phyloP scores from a whole-genome alignment of 352 stramenopile genomes.

The Pythium biforme region DNA sequence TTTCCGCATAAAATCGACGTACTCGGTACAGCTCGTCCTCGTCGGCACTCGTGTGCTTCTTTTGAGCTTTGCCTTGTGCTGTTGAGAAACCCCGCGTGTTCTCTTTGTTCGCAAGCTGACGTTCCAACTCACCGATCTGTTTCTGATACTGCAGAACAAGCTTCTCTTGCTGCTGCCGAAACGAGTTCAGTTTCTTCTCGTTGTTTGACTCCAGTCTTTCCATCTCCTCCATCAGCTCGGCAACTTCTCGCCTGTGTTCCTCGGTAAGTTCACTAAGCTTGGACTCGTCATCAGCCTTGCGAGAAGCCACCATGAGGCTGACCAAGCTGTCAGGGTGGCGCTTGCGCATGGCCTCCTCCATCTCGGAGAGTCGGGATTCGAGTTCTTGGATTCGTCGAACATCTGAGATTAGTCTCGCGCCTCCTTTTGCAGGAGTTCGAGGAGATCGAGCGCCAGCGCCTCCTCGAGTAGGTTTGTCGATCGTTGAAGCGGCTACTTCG shows the following conservation, averaged over 20 bases:
- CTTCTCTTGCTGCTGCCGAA: conserved; percentile 81
- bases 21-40: conserved; percentile 50
- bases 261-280: conserved; percentile 38
- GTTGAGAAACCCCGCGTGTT: conserved; percentile 3
- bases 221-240: conserved; percentile 44
- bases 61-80: background rate
- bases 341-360: conserved; percentile 74
- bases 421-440: conserved; percentile 4
- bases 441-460: background rate
- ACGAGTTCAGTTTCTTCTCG: conserved; percentile 55
- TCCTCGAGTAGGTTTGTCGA: background rate
- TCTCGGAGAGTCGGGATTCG: conserved; percentile 54
- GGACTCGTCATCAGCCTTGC: conserved; percentile 63
- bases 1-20: conserved; percentile 68
- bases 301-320: conserved; percentile 73
- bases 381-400: conserved; percentile 77
- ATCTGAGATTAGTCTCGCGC: conserved; percentile 41
- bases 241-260: conserved; percentile 41
- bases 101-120: conserved; percentile 32
- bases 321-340: conserved; percentile 78
- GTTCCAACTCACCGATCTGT: conserved; percentile 51
- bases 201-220: conserved; percentile 40
- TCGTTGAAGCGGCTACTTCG: background rate
- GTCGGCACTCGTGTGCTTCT: conserved; percentile 6
- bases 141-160: conserved; percentile 69